Evolutionary conservation across 805 yeast genomes (phyloP).

Genomic region (Clavispora santaluciae): DNA sequence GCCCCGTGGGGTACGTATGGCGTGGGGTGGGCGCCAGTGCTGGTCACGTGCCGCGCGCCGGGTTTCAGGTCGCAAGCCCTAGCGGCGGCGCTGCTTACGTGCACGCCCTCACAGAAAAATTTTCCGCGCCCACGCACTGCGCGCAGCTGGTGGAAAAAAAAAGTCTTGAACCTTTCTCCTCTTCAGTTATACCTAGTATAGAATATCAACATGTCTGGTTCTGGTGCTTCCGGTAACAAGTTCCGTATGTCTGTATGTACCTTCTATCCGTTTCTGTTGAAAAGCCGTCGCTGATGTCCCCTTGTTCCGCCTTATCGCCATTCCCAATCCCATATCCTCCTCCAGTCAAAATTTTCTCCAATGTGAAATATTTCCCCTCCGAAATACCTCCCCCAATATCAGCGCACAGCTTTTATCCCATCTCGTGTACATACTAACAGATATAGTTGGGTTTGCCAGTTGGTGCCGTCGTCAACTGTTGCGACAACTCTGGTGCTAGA

Average conservation of each 20-base stretch:
- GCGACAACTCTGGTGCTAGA: conserved; percentile 99
- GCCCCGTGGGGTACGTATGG: too few species aligned
- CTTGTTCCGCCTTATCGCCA: not conserved
- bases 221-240: conserved; percentile 99
- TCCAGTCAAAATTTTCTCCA: not conserved
- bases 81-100: not conserved
- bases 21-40: too few species aligned
- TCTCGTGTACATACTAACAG: conserved; percentile 22
- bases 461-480: conserved; percentile 99
- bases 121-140: conserved; percentile 19
- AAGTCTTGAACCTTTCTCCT: conserved; percentile 9
- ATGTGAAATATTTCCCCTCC: not conserved
- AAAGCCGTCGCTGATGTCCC: not conserved
- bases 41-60: conserved; percentile 9
- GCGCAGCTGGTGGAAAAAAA: conserved; percentile 12
- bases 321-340: not conserved
- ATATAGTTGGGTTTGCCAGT: conserved; percentile 94
- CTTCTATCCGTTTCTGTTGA: conserved; percentile 3
- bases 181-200: conserved; percentile 19
- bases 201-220: conserved; percentile 63
- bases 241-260: conserved; percentile 97
- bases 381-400: not conserved
- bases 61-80: conserved; percentile 13
- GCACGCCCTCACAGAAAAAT: conserved; percentile 14
- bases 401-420: not conserved